Conservation (phyloP, 2,329 filamentous ascomycete genomes). For the Sporothrix curviconia region DNA sequence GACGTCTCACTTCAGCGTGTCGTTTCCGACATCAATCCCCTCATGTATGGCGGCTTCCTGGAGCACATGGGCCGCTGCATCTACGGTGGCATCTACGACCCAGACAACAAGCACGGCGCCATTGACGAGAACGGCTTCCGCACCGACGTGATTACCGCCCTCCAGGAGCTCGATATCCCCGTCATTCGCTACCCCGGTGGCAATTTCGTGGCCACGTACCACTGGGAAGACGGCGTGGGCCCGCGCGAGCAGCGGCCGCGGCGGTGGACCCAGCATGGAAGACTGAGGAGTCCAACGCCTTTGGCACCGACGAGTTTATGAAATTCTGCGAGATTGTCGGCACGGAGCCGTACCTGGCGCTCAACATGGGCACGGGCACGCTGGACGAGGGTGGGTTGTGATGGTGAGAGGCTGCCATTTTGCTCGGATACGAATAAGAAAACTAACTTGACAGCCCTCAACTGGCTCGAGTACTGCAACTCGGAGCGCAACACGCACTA, state of each 20-base stretch:
- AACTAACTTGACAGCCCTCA: too few relatives aligned
- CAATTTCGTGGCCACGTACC: constrained; percentile 79
- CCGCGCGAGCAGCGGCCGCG: constrained; percentile 61
- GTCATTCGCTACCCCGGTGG: constrained; percentile 77
- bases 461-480: constrained; percentile 85
- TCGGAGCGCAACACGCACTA: constrained; percentile 70
- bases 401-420: too few relatives aligned
- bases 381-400: constrained; percentile 43
- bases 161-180: constrained; percentile 68
- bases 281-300: constrained; percentile 68
- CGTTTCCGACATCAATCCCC: constrained; percentile 67
- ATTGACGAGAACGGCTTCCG: constrained; percentile 69
- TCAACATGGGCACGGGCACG: constrained; percentile 75
- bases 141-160: constrained; percentile 67
- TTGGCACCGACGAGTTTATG: constrained; percentile 84
- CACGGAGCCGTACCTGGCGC: constrained; percentile 70
- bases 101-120: constrained; percentile 53
- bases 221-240: constrained; percentile 77
- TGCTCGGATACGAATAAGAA: too few relatives aligned
- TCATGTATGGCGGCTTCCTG: constrained; percentile 78
- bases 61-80: constrained; percentile 92
- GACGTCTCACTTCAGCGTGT: background rate
- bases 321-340: constrained; percentile 67
- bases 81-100: constrained; percentile 80
- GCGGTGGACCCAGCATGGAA: constrained; percentile 74